phyloP scores from a whole-genome alignment of 352 stramenopile genomes.

The Phytophthora cryptogea region DNA sequence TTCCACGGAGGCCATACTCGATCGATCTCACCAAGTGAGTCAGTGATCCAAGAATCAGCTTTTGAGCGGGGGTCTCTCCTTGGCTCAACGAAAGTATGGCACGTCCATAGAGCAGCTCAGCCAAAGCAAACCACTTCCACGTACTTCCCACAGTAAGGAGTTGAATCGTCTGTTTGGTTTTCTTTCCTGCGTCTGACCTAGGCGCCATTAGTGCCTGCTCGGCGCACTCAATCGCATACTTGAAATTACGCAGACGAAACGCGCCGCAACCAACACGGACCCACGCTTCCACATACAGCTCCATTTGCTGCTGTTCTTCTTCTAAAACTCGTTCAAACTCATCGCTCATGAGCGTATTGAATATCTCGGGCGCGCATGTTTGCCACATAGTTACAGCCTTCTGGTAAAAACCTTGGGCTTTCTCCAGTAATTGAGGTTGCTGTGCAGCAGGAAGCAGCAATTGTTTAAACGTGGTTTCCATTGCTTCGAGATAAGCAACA shows the following conservation, averaged over 20 bases:
- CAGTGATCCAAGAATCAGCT: constrained; percentile 56
- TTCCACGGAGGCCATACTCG: constrained; percentile 40
- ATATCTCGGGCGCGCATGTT: constrained; percentile 34
- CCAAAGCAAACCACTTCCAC: constrained; percentile 75
- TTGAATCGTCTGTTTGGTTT: constrained; percentile 13
- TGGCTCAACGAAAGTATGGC: constrained; percentile 56
- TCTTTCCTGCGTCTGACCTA: constrained; percentile 11
- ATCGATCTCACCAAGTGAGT: constrained; percentile 57
- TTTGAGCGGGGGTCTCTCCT: constrained; percentile 45
- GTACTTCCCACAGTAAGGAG: constrained; percentile 33
- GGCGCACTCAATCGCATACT: constrained; percentile 61
- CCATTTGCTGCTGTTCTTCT: constrained; percentile 58
- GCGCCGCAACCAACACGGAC: constrained; percentile 63
- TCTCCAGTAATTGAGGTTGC: constrained; percentile 45
- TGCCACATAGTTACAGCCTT: constrained; percentile 65
- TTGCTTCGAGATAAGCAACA: constrained; percentile 55
- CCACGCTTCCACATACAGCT: constrained; percentile 77
- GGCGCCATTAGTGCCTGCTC: constrained; percentile 44
- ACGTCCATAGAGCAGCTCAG: constrained; percentile 60
- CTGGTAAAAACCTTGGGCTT: constrained; percentile 55
- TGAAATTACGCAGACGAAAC: constrained; percentile 52
- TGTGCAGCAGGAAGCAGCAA: constrained; percentile 19
- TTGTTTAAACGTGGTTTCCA: constrained; percentile 40
- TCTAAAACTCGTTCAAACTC: constrained; percentile 37
- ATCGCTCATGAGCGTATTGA: constrained; percentile 34